Conservation (phyloP, 2,329 filamentous ascomycete genomes). For the Penicillium expansum region DNA sequence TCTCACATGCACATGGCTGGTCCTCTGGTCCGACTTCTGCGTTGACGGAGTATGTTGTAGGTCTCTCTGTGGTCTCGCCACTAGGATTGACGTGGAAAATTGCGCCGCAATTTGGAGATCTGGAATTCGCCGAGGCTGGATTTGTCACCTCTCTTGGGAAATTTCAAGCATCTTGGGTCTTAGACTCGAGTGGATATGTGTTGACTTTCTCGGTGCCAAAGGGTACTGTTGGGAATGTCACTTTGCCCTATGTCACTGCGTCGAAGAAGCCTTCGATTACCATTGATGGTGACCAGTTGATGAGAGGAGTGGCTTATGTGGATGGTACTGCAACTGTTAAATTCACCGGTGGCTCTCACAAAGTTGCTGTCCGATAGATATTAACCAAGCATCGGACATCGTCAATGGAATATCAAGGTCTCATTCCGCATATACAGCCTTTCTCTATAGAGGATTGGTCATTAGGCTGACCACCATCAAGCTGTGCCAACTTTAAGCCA, state of each 20-base stretch:
- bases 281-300: conserved; percentile 23
- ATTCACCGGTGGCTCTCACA: conserved; percentile 23
- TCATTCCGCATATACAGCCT: not conserved
- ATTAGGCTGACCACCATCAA: not conserved
- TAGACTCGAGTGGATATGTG: conserved; percentile 14
- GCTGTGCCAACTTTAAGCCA: not conserved
- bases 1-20: conserved; percentile 47
- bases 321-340: conserved; percentile 21
- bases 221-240: conserved; percentile 23
- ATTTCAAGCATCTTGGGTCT: conserved; percentile 33
- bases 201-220: conserved; percentile 23
- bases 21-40: conserved; percentile 44
- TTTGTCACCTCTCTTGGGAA: conserved; percentile 48
- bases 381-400: not conserved
- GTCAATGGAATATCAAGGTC: not conserved
- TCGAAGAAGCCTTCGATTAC: conserved; percentile 25
- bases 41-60: conserved; percentile 47
- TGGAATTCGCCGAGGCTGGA: conserved; percentile 45
- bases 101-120: conserved; percentile 45
- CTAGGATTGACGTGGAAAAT: conserved; percentile 45
- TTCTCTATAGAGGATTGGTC: not conserved
- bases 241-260: conserved; percentile 21
- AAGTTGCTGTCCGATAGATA: conserved; percentile 17
- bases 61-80: conserved; percentile 42
- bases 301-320: conserved; percentile 17